Base-by-base conservation (phyloP, 179 eudicot genomes). In the Heliamphora pulchella region DNA sequence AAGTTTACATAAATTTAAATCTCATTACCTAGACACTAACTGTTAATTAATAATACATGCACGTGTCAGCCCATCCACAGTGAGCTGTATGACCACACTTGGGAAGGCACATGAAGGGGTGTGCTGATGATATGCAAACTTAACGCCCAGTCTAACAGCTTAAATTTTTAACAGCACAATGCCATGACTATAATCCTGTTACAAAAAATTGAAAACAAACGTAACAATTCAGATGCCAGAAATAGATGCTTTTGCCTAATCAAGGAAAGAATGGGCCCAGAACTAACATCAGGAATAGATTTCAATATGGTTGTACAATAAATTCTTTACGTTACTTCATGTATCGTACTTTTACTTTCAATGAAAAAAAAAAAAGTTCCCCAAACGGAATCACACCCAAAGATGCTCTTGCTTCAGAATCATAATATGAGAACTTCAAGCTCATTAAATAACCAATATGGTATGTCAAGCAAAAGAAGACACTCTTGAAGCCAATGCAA, bases 321-420 rank as follows among this genome's bases (percentile, higher is more conserved):
- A 43, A 58, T 57, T 44, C 11, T 39, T 55, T 74, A 74, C 3
- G 78, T 8, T 59, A 41, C 68, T 59, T 46, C 47, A 63, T 14
- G 65, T 74, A 46, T 46, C 58, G 58, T 47, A 20, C 31, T 31
- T 31, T 31, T 31, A 0, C 31, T 31, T 31, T 31, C 31, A 31
- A 0, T 31, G 31, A n/a, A 31, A 31, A 31, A 31, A 31, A 31
- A 31, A 31, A 31, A 51, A 15, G 15, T 73, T 53, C 53, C 53
- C 62, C 46, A 15, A 57, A 41, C 17, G 17, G 64, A 78, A 13
- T 7, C 72, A 65, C 67, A 78, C 3, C 46, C 47, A 51, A 67
- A 67, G 53, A 79, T n/a, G 54, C 75, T 55, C 13, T 70, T 55
- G 63, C 41, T 44, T 43, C 10, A 78, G 43, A 78, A 67, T 51